phyloP scores from a whole-genome alignment of 139 green algal genomes.

The Nannochloris sp. region DNA sequence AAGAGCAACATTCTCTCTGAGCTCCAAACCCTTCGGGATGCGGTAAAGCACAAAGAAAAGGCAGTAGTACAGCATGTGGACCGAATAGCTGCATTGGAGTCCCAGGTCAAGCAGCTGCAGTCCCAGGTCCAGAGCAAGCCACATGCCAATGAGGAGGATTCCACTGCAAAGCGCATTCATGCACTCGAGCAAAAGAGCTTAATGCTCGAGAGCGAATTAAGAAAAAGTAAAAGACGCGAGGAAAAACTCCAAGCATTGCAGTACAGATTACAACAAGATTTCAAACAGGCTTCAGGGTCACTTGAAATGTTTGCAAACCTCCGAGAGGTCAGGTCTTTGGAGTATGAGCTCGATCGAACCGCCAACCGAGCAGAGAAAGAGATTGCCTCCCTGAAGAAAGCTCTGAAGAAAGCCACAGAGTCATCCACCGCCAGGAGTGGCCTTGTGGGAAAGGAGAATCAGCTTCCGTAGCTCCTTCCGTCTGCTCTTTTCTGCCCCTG shows the following conservation, averaged over 20 bases:
- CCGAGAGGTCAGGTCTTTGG: slow-evolving; percentile 44
- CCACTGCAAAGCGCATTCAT: background rate
- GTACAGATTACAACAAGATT: slow-evolving; percentile 64
- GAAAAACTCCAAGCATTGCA: slow-evolving; percentile 69
- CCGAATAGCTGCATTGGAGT: too few species aligned
- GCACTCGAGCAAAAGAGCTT: background rate
- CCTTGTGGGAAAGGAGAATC: background rate
- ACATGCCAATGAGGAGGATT: background rate
- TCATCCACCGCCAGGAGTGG: too few species aligned
- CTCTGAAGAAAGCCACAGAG: background rate
- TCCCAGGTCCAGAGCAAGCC: background rate
- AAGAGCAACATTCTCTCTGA: too few species aligned
- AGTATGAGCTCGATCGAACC: slow-evolving; percentile 52
- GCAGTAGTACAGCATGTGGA: too few species aligned
- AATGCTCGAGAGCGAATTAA: slow-evolving; percentile 53
- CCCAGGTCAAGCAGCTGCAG: background rate
- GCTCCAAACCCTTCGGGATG: too few species aligned
- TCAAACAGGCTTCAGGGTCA: slow-evolving; percentile 25
- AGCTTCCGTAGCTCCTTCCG: slow-evolving; percentile 44
- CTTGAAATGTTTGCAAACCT: slow-evolving; percentile 45
- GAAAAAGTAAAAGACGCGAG: slow-evolving; percentile 56
- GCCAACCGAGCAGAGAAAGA: slow-evolving; percentile 30
- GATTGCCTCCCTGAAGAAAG: slow-evolving; percentile 8
- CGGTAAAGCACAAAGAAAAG: too few species aligned
- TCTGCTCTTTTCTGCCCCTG: slow-evolving; percentile 57